Conservation (phyloP, 1,284 basidiomycete genomes). For the Acaromyces ingoldii region DNA sequence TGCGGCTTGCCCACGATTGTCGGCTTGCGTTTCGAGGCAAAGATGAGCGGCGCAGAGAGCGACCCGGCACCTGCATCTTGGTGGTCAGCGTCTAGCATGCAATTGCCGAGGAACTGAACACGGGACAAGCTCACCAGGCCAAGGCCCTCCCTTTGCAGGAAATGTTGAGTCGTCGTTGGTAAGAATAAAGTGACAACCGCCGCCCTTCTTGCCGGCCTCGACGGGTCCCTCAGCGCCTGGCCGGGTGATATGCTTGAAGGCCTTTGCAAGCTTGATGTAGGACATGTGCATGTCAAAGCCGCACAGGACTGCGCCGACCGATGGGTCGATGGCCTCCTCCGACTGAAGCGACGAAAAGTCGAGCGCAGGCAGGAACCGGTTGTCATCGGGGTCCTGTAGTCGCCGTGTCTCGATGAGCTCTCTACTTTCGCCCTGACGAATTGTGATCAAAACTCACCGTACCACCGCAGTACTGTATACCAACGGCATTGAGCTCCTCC, state of each 20-base stretch:
- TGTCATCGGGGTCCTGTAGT: conserved; percentile 71
- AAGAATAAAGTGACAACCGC: conserved; percentile 76
- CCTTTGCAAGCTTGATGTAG: conserved; percentile 90
- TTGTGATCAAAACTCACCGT: conserved; percentile 63
- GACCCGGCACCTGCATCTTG: conserved; percentile 61
- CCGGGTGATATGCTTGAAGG: conserved; percentile 73
- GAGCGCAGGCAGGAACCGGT: conserved; percentile 67
- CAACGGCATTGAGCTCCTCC: conserved; percentile 81
- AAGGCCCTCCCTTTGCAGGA: conserved; percentile 70
- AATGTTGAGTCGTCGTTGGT: conserved; percentile 92
- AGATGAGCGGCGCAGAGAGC: conserved; percentile 74
- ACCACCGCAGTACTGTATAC: conserved; percentile 74
- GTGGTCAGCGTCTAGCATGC: background rate
- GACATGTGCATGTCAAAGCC: conserved; percentile 57
- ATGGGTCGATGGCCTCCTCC: conserved; percentile 61
- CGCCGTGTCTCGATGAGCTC: background rate
- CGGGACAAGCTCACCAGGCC: conserved; percentile 61
- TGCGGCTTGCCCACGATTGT: conserved; percentile 86
- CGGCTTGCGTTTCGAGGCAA: conserved; percentile 64
- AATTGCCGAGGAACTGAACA: background rate
- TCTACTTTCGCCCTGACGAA: background rate
- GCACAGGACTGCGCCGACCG: conserved; percentile 83
- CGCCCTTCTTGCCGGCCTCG: conserved; percentile 58
- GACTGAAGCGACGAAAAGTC: conserved; percentile 62
- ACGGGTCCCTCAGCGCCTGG: conserved; percentile 27